Evolutionary conservation across 2,329 filamentous ascomycete genomes (phyloP).

Genomic region (Seiridium cupressi): DNA sequence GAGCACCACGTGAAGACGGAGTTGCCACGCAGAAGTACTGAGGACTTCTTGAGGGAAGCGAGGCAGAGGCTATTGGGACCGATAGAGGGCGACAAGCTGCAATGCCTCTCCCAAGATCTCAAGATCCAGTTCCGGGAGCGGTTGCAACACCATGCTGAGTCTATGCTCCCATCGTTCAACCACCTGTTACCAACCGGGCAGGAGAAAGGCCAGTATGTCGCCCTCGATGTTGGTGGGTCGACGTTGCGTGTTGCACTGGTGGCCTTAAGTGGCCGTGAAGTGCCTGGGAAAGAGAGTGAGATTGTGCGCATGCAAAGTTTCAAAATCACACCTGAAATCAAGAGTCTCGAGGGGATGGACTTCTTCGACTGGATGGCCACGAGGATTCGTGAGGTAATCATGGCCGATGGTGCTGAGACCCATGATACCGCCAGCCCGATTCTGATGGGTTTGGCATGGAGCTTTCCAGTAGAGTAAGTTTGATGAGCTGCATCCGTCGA

Average conservation of each 20-base stretch:
- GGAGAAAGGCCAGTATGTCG: constrained; percentile 59
- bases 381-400: constrained; percentile 52
- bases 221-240: constrained; percentile 68
- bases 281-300: constrained; percentile 39
- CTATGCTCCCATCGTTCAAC: constrained; percentile 67
- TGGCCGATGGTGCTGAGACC: constrained; percentile 41
- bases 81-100: constrained; percentile 42
- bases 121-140: constrained; percentile 55
- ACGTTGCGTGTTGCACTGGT: constrained; percentile 65
- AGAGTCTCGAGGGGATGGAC: constrained; percentile 53
- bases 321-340: constrained; percentile 54
- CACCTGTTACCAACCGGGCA: constrained; percentile 60
- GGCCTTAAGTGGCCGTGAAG: constrained; percentile 49
- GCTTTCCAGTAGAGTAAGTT: constrained; percentile 67
- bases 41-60: constrained; percentile 58
- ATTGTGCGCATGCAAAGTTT: constrained; percentile 56
- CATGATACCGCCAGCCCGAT: constrained; percentile 41
- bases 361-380: constrained; percentile 71
- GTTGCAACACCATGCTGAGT: constrained; percentile 50
- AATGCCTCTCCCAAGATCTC: constrained; percentile 45
- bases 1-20: constrained; percentile 18
- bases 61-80: constrained; percentile 50
- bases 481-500: no score
- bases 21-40: constrained; percentile 27
- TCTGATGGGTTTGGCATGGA: constrained; percentile 64